These are phyloP conservation scores for Kazachstania viticola DNA, from an alignment of 805 yeast genomes.

Conservation along the genomic window DNA sequence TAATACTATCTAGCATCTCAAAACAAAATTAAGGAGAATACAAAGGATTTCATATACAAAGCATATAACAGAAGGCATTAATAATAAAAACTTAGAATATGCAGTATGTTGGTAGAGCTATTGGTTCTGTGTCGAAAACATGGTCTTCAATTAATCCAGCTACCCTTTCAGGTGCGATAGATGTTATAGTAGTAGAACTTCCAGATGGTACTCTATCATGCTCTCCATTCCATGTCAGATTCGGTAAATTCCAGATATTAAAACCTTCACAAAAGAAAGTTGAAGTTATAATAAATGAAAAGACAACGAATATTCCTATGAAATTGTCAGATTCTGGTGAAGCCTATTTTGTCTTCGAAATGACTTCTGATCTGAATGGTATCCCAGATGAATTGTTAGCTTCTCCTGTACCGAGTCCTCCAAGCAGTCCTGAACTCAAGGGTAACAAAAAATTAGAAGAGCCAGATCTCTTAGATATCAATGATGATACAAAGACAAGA, in stretches of 20 bases:
- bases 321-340: constrained; percentile 96
- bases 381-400: constrained; percentile 74
- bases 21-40: too few relatives aligned
- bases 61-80: too few relatives aligned
- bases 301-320: constrained; percentile 78
- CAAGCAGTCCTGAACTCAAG: constrained; percentile 41
- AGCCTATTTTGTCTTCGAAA: constrained; percentile 92
- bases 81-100: constrained; percentile 33
- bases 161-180: constrained; percentile 93
- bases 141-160: constrained; percentile 97
- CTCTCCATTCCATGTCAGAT: constrained; percentile 93
- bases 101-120: constrained; percentile 96
- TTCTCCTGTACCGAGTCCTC: constrained; percentile 70
- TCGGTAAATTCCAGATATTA: constrained; percentile 85
- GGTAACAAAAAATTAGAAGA: constrained; percentile 18
- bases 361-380: constrained; percentile 41
- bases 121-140: constrained; percentile 89
- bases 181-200: constrained; percentile 87
- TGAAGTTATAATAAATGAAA: constrained; percentile 76
- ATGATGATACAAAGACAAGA: constrained; percentile 5
- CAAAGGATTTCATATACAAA: too few relatives aligned
- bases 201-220: constrained; percentile 69
- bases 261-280: constrained; percentile 94
- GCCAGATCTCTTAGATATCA: constrained; percentile 26
- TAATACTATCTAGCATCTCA: too few relatives aligned